Base-by-base conservation (phyloP, 164 flowering plant genomes). In the Tetrastigma voinierianum region DNA sequence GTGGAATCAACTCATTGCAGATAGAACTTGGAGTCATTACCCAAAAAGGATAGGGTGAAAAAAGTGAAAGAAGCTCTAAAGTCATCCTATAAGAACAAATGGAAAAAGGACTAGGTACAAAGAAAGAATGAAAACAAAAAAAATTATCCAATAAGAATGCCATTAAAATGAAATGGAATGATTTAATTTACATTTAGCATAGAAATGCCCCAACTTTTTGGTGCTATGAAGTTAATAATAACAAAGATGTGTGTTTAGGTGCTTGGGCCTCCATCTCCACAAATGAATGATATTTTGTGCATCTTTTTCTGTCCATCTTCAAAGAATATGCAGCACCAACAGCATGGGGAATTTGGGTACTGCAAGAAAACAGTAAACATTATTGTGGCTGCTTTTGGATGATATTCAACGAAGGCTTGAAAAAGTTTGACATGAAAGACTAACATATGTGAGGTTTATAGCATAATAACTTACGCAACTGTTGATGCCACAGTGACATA, bases 321-420 rank as follows among this genome's bases (percentile, higher is more conserved):
- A 91, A 75, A 32, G 98, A 90, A 82, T 93, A 96, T 59, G 99
- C 99, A 67, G 88, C 98, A 40, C 99, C 99, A 14, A 88, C 98
- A 24, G 99, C 97, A 18, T 93, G 95, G 9, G 97, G 91, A 64
- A 96, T 66, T 75, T 96, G 99, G 45, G 99, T 83, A 11, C 98
- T 96, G 86, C 25, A 18, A 57, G 57, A 56, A 15, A 62, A 6
- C 51, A 58, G 45, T 16, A 24, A 61, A 45, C 1, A 57, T 44
- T 53, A 3, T 5, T 5, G 16, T 6, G 47, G 13, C 12, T 21
- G 40, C 21, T 18, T 46, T 19, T n/a, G 4, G 45, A 21, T 4
- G 7, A 48, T n/a, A 49, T 19, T 20, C 19, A 44, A 5, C 25
- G n/a, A 11, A 17, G 10, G 2, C 58, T 12, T 20, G 19, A 18